phyloP scores from a whole-genome alignment of 345 rosid genomes.

The Streptanthus diversifolius region DNA sequence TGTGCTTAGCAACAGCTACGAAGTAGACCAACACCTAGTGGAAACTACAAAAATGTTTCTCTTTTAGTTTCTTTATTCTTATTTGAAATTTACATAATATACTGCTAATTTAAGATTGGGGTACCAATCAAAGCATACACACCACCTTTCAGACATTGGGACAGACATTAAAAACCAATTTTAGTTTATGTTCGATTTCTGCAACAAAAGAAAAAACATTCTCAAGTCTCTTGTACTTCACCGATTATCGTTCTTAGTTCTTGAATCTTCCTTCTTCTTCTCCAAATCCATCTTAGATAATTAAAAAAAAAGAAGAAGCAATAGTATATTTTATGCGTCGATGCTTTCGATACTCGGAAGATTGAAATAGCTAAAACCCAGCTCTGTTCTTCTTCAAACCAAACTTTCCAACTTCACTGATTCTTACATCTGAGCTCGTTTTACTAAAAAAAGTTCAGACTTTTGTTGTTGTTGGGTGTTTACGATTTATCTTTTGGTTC shows the following conservation, averaged over 20 bases:
- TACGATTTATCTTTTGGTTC: not conserved
- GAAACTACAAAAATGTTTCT: conserved; percentile 9
- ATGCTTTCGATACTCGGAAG: not conserved
- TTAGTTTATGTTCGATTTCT: conserved; percentile 25
- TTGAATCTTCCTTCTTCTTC: conserved; percentile 13
- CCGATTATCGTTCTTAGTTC: conserved; percentile 12
- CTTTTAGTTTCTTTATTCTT: conserved; percentile 1
- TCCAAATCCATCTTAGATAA: not conserved
- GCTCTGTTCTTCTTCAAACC: conserved; percentile 20
- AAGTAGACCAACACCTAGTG: conserved; percentile 2
- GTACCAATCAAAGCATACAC: conserved; percentile 20
- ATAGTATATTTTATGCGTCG: not conserved
- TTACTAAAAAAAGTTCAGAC: not conserved
- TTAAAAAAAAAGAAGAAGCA: not conserved
- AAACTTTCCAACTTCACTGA: conserved; percentile 11
- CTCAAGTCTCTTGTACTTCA: conserved; percentile 16
- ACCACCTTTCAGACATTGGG: conserved; percentile 29
- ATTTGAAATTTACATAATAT: not conserved
- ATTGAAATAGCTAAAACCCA: conserved; percentile 10
- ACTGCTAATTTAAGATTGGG: conserved; percentile 6
- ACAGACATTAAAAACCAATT: conserved; percentile 28
- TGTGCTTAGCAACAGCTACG: not conserved
- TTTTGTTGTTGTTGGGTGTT: not conserved
- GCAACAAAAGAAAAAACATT: not conserved
- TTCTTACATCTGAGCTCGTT: conserved; percentile 24